These are phyloP conservation scores for Pycnococcus provasolii DNA, from an alignment of 139 green algal genomes.

Conservation along the genomic window DNA sequence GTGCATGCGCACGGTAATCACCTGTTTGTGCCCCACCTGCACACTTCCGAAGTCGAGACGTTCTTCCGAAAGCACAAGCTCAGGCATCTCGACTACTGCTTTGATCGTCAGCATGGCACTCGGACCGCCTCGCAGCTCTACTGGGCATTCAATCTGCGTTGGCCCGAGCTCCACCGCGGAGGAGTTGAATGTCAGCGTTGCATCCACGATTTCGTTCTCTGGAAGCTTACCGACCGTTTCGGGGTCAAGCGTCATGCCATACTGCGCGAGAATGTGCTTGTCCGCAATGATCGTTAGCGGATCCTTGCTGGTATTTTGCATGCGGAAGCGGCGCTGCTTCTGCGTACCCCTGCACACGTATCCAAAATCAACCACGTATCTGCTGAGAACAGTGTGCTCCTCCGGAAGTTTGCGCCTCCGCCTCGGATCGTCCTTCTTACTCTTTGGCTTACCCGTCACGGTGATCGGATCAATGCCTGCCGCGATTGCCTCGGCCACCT, in stretches of 20 bases:
- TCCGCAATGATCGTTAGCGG: constrained; percentile 46
- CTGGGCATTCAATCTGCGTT: constrained; percentile 42
- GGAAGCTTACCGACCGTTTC: constrained; percentile 53
- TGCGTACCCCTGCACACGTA: constrained; percentile 53
- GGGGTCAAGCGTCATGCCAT: constrained; percentile 52
- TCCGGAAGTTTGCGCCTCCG: not conserved
- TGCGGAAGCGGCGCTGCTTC: constrained; percentile 42
- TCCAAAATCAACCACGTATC: constrained; percentile 69
- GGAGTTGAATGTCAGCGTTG: constrained; percentile 26
- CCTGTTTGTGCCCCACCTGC: constrained; percentile 47
- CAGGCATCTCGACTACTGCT: constrained; percentile 43
- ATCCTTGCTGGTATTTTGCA: constrained; percentile 50
- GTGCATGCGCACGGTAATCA: constrained; percentile 55
- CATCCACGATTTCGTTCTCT: constrained; percentile 29
- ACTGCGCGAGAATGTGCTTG: constrained; percentile 41
- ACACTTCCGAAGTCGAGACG: constrained; percentile 51
- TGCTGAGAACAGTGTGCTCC: constrained; percentile 14
- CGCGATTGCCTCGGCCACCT: no score
- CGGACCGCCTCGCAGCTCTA: constrained; percentile 48
- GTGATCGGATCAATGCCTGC: no score
- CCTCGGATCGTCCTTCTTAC: not conserved
- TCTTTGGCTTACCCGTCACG: not conserved
- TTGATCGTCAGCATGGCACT: constrained; percentile 46
- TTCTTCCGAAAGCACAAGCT: constrained; percentile 38
- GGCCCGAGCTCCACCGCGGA: constrained; percentile 22